phyloP scores from a whole-genome alignment of 345 rosid genomes.

The Nasturtium officinale region DNA sequence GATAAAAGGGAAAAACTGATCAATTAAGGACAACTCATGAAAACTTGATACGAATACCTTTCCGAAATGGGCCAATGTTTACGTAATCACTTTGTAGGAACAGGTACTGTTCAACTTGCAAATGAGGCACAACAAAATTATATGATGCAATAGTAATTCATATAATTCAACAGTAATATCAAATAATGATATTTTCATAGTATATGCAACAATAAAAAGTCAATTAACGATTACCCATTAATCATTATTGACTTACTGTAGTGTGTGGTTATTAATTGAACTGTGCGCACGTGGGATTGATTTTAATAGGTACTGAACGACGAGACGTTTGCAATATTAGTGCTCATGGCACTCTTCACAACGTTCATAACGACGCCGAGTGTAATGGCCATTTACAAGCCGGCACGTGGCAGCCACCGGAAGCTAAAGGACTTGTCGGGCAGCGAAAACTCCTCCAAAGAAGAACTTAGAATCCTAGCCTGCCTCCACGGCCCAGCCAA shows the following conservation, averaged over 20 bases:
- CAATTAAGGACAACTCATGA: not conserved
- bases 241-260: not conserved
- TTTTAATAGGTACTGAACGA: conserved; percentile 72
- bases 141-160: not conserved
- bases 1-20: not conserved
- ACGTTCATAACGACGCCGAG: conserved; percentile 82
- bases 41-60: not conserved
- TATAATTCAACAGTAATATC: not conserved
- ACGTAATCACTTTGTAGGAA: conserved; percentile 1
- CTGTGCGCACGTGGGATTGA: not conserved
- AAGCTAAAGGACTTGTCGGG: conserved; percentile 54
- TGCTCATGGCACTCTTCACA: conserved; percentile 85
- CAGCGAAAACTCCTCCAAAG: conserved; percentile 42
- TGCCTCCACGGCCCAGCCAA: conserved; percentile 72
- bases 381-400: conserved; percentile 75
- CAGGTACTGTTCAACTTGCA: conserved; percentile 5
- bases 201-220: not conserved
- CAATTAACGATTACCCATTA: conserved; percentile 10
- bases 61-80: conserved; percentile 7
- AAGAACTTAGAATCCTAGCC: conserved; percentile 65
- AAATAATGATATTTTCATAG: not conserved
- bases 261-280: conserved; percentile 5
- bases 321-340: conserved; percentile 73
- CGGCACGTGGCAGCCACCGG: conserved; percentile 57
- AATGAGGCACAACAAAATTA: conserved; percentile 16